phyloP scores from a whole-genome alignment of 2,329 filamentous ascomycete genomes.

The Colletotrichum salicis region DNA sequence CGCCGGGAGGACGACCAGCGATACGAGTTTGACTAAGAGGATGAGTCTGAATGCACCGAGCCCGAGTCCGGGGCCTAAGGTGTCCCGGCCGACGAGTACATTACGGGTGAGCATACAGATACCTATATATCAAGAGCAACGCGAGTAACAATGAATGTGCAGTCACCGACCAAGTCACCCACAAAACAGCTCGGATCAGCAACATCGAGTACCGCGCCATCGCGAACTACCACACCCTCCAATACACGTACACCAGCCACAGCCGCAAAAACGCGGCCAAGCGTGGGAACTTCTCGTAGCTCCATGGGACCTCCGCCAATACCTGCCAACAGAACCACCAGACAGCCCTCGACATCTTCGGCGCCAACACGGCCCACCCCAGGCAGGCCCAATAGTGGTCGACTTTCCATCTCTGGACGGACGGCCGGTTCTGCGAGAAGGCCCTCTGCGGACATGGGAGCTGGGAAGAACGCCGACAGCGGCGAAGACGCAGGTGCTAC shows the following conservation, averaged over 20 bases:
- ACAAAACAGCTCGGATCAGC: constrained; percentile 75
- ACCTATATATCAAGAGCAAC: not conserved
- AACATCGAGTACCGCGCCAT: constrained; percentile 65
- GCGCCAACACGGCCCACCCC: constrained; percentile 40
- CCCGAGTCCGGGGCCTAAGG: constrained; percentile 74
- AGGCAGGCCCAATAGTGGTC: constrained; percentile 52
- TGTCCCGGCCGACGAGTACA: constrained; percentile 65
- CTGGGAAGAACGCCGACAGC: constrained; percentile 51
- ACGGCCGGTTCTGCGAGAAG: constrained; percentile 53
- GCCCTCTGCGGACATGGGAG: constrained; percentile 58
- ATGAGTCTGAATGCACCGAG: constrained; percentile 78
- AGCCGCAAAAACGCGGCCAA: constrained; percentile 63
- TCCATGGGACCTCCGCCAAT: constrained; percentile 75
- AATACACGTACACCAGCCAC: constrained; percentile 59
- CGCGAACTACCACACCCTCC: constrained; percentile 73
- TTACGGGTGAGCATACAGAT: constrained; percentile 55
- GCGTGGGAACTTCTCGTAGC: constrained; percentile 63
- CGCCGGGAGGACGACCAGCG: constrained; percentile 55
- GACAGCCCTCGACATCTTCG: constrained; percentile 59
- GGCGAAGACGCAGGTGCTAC: constrained; percentile 48
- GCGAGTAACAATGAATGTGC: constrained; percentile 19
- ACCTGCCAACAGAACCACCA: constrained; percentile 54
- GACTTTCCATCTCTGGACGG: constrained; percentile 51
- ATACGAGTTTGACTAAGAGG: constrained; percentile 68
- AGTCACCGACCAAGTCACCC: constrained; percentile 84